Percentiles rank a stretch among this genome's conserved stretches.
These are phyloP conservation scores for Aureobasidium sp. DNA, from an alignment of 2,329 filamentous ascomycete genomes.

Conservation along the genomic window DNA sequence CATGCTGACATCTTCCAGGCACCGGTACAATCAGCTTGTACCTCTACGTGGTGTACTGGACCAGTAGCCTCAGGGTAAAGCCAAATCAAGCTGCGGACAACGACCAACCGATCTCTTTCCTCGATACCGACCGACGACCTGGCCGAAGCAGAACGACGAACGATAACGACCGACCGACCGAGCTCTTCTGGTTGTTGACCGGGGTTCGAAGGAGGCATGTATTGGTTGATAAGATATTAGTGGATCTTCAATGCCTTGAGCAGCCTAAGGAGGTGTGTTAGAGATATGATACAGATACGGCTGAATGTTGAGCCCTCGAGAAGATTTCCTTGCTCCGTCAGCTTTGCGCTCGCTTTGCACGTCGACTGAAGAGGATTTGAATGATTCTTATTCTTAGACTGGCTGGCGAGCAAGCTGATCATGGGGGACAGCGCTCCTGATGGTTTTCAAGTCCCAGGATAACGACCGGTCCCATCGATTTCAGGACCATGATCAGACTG, in stretches of 20 bases:
- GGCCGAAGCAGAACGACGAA: neutral
- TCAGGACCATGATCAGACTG: neutral
- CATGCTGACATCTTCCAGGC: neutral
- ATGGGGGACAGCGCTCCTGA: neutral
- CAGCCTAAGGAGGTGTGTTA: neutral
- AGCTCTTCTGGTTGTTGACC: neutral
- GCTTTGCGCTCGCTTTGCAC: too few species aligned
- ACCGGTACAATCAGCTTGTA: slow-evolving; percentile 15
- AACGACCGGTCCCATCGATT: neutral
- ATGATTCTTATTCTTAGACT: too few species aligned
- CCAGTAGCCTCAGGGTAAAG: slow-evolving; percentile 9
- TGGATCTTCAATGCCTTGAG: neutral
- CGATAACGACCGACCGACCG: neutral
- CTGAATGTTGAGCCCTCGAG: too few species aligned
- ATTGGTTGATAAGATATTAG: neutral
- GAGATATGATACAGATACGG: neutral
- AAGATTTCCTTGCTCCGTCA: too few species aligned
- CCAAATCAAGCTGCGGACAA: slow-evolving; percentile 6
- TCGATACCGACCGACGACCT: neutral
- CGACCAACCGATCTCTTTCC: neutral
- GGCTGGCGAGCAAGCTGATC: neutral
- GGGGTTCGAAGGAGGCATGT: neutral
- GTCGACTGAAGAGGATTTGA: too few species aligned
- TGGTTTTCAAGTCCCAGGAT: neutral
- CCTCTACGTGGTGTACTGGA: slow-evolving; percentile 13